Base-by-base conservation (phyloP, 257 asterid genomes). In the Marsdenia floribunda region DNA sequence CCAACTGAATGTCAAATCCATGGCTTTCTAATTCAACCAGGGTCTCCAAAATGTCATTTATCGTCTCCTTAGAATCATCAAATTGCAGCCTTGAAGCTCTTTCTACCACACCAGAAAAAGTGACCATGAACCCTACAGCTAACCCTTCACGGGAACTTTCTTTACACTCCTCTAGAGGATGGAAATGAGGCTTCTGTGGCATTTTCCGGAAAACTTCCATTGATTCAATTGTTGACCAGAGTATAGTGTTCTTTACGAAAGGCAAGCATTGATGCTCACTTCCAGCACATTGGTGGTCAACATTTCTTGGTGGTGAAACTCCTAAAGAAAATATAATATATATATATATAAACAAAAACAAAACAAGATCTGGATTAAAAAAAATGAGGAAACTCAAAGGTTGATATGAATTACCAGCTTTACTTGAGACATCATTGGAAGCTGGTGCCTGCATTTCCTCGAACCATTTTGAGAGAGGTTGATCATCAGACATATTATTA, bases 181-280 rank as follows among this genome's bases (percentile, higher is more conserved):
- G 73, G 79, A 93, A 93, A 85, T 93, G 98, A n/a, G 98, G 96
- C 53, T 75, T 88, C 69, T 91, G 98, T 44, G 98, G 98, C 71
- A 83, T 68, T 75, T 73, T 88, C 78, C 59, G 78, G 82, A 93
- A 93, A 68, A 80, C 88, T 54, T 87, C 96, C 96, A 90, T 84
- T 40, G 92, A 79, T 73, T 93, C 96, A 15, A 93, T 74, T 1
- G 89, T 80, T 76, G 83, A 75, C 97, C 98, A 93, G 53, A 93
- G 91, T 26, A 74, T 9, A 2, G 79, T 80, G 78, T 75, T 87
- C 81, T 87, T 91, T 72, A 77, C 83, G 72, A 90, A 93, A 16
- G 98, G 97, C 83, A 91, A 82, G 78, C 60, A 74, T 73, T 75
- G 86, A 53, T 55, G 69, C 60, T 74, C 89, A 53, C 65, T 72